A percentile compares a stretch with the other conserved stretches of the same genome.
These are phyloP conservation scores for Alternaria conjuncta DNA, from an alignment of 2,329 filamentous ascomycete species.

Conservation along the genomic window DNA sequence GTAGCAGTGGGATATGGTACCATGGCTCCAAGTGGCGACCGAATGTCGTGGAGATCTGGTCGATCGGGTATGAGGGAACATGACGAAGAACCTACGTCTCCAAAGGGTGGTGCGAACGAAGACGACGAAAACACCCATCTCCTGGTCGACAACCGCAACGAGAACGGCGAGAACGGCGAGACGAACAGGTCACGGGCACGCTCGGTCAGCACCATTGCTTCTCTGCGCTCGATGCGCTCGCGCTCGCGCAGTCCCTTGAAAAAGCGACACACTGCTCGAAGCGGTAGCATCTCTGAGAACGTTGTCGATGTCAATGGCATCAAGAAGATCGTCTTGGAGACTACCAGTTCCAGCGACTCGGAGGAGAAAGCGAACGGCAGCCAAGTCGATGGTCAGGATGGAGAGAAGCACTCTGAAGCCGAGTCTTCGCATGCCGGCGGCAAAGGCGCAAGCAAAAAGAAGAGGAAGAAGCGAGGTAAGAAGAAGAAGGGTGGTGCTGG, in stretches of 20 bases:
- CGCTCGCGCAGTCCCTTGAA: slow-evolving; percentile 33
- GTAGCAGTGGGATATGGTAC: slow-evolving; percentile 57
- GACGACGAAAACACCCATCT: slow-evolving; percentile 25
- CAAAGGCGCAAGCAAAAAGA: slow-evolving; percentile 39
- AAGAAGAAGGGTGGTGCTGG: slow-evolving; percentile 43
- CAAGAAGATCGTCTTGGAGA: slow-evolving; percentile 77
- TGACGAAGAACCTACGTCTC: slow-evolving; percentile 32
- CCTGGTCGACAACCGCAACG: slow-evolving; percentile 21
- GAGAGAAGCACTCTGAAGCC: slow-evolving; percentile 27
- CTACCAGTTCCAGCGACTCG: slow-evolving; percentile 63
- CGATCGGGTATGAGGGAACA: slow-evolving; percentile 18
- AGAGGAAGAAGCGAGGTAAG: slow-evolving; percentile 48
- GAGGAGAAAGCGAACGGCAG: slow-evolving; percentile 30
- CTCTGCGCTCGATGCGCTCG: slow-evolving; percentile 35
- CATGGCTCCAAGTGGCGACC: slow-evolving; percentile 40
- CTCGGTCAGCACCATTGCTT: slow-evolving; percentile 45
- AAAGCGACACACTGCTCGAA: slow-evolving; percentile 63
- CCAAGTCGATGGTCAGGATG: slow-evolving; percentile 31
- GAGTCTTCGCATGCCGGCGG: slow-evolving; percentile 28
- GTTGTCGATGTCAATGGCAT: slow-evolving; percentile 76
- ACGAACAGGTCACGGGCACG: slow-evolving; percentile 12
- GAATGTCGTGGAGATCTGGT: slow-evolving; percentile 39
- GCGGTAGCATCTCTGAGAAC: slow-evolving; percentile 80
- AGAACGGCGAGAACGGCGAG: slow-evolving; percentile 10
- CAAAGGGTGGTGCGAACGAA: slow-evolving; percentile 22